Evolutionary conservation across 2,329 filamentous ascomycete genomes (phyloP), one percentile per base, ranked within the genome.

Genomic region (Hypoxylon sp.): DNA sequence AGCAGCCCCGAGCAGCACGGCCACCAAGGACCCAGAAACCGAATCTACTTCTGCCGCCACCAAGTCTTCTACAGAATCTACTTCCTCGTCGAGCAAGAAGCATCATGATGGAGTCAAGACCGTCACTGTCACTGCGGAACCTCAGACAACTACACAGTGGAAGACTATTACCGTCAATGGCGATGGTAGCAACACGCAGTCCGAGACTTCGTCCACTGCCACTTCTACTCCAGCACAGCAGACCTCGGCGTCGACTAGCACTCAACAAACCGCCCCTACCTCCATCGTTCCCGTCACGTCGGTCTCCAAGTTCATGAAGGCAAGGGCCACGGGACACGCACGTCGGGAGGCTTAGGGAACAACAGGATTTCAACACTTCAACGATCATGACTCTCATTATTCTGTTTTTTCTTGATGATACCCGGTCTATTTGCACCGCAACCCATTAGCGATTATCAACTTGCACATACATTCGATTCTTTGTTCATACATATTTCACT

Each of bases 121-220:
- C 22, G 77, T 82, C 35, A 83, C 82, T 1, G 82, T 84, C 44
- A 85, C 82, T 0, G 78, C 74, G 5, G 76, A 77, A 6, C 77
- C 81, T 1, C 78, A 77, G n/a, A 81, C 82, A 1, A 76, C 82
- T 7, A 80, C 78, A 0, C 77, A 81, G 22, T 79, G 80, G 65
- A 76, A 75, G 53, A 84, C 81, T n/a, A 74, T 82, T 13, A 80
- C 78, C 7, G 75, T 77, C 60, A 59, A 72, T 48, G 71, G 61
- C 44, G 68, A 61, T 27, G 58, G 42, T 35, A 56, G 44, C 48
- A 50, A 50, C 37, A 25, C 44, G 50, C 46, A 58, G 3, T 8
- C 56, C n/a, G 46, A 48, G 42, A 42, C 46, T 14, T 59, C 70
- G 6, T 51, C 59, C 7, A 44, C 40, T 44, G 40, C 17, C 17